Conservation (phyloP, 305 asterid species). For the Fraxinus ornus region DNA sequence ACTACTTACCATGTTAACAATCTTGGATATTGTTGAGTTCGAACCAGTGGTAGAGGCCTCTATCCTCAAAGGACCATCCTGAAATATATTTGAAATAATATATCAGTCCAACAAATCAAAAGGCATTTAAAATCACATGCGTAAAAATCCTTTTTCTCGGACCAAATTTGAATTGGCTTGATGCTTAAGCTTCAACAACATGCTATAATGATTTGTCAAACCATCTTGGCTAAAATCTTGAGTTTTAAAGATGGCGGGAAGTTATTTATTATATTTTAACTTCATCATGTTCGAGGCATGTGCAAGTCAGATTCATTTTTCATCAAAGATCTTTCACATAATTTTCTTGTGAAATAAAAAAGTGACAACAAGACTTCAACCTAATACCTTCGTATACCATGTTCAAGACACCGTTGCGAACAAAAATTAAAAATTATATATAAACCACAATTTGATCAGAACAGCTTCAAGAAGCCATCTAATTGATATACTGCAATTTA, state of each 20-base stretch:
- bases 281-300: neutral
- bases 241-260: neutral
- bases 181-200: neutral
- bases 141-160: neutral
- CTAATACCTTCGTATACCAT: neutral
- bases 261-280: neutral
- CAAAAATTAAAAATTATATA: neutral
- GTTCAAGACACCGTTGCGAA: neutral
- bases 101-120: conserved; percentile 27
- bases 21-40: conserved; percentile 91
- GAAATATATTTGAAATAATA: conserved; percentile 33
- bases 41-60: conserved; percentile 92
- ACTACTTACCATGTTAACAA: conserved; percentile 76
- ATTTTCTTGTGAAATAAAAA: neutral
- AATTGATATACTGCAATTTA: neutral
- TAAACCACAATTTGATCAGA: neutral
- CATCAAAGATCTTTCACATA: neutral
- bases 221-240: neutral
- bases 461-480: neutral
- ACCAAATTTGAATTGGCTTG: neutral
- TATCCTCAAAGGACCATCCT: conserved; percentile 96
- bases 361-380: neutral
- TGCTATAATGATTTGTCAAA: neutral
- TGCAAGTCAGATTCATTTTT: neutral
- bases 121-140: conserved; percentile 10